Conservation (phyloP, 2,329 filamentous ascomycete species). For the Onygenales sp. region DNA sequence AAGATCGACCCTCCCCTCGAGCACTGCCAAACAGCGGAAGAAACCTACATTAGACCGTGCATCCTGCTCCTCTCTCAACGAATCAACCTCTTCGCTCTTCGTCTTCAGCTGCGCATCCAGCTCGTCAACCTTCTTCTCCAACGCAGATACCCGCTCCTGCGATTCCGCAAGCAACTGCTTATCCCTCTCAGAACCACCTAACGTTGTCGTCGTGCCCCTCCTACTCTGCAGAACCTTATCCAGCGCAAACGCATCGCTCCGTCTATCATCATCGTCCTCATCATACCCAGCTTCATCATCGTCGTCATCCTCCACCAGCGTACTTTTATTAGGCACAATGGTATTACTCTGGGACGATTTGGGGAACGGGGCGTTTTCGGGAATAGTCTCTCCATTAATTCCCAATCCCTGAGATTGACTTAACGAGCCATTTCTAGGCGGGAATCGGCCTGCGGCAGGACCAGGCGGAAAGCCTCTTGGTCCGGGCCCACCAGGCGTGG, state of each 20-base stretch:
- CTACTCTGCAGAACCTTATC: slow-evolving; percentile 40
- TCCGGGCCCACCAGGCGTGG: slow-evolving; percentile 22
- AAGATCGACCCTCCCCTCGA: not conserved
- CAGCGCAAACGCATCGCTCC: slow-evolving; percentile 56
- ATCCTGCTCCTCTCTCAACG: slow-evolving; percentile 50
- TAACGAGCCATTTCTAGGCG: slow-evolving; percentile 32
- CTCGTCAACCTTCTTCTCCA: slow-evolving; percentile 63
- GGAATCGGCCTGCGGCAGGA: slow-evolving; percentile 23
- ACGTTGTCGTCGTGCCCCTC: slow-evolving; percentile 40
- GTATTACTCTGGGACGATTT: slow-evolving; percentile 94
- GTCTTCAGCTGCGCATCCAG: slow-evolving; percentile 61
- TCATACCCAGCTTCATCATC: slow-evolving; percentile 50
- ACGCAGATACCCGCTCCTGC: slow-evolving; percentile 62
- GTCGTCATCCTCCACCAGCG: slow-evolving; percentile 92
- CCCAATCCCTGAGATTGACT: slow-evolving; percentile 32
- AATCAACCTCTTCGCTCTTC: slow-evolving; percentile 62
- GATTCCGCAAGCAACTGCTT: slow-evolving; percentile 71
- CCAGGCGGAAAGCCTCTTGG: slow-evolving; percentile 11
- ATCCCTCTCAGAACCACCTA: slow-evolving; percentile 46
- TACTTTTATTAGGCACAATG: slow-evolving; percentile 95
- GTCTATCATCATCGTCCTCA: slow-evolving; percentile 36
- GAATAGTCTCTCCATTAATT: slow-evolving; percentile 51
- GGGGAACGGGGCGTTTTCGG: slow-evolving; percentile 59
- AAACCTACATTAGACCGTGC: slow-evolving; percentile 35
- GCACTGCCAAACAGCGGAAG: not conserved